These are phyloP conservation scores for Phialophora tarda DNA, from an alignment of 2,329 filamentous ascomycete species.

Conservation along the genomic window DNA sequence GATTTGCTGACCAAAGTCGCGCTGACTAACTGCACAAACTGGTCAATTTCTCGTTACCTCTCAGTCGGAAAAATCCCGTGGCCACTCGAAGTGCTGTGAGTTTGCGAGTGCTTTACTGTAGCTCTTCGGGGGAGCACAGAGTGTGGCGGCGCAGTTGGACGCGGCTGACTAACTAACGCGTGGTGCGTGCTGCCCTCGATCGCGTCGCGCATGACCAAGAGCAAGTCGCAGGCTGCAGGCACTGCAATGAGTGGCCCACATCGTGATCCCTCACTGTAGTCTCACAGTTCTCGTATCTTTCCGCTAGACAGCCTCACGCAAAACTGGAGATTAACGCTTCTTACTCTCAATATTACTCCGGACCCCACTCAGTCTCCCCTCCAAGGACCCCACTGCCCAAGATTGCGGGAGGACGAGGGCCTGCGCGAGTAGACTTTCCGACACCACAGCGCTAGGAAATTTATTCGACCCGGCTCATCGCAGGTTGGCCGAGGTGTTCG, in stretches of 20 bases:
- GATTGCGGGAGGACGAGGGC: not conserved
- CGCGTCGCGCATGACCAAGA: not conserved
- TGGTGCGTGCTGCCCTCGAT: not conserved
- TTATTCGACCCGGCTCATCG: not conserved
- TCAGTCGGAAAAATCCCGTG: not conserved
- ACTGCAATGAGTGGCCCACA: not conserved
- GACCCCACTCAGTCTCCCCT: not conserved
- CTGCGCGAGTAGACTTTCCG: conserved; percentile 4
- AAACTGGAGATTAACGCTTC: not conserved
- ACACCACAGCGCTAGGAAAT: not conserved
- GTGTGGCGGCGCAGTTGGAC: not conserved
- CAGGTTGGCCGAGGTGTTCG: not conserved
- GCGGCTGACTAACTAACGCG: not conserved
- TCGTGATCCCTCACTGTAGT: not conserved
- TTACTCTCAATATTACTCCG: not conserved
- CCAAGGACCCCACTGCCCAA: not conserved
- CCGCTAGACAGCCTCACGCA: not conserved
- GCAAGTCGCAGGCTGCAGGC: not conserved
- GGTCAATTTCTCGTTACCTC: not conserved
- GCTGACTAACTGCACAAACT: conserved; percentile 4
- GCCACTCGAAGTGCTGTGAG: not conserved
- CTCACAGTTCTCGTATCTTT: not conserved
- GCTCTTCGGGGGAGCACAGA: not conserved
- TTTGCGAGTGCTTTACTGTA: not conserved
- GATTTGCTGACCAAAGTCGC: not conserved